These are phyloP conservation scores for Starmera pachycereana DNA, from an alignment of 805 yeast genomes.

Conservation along the genomic window DNA sequence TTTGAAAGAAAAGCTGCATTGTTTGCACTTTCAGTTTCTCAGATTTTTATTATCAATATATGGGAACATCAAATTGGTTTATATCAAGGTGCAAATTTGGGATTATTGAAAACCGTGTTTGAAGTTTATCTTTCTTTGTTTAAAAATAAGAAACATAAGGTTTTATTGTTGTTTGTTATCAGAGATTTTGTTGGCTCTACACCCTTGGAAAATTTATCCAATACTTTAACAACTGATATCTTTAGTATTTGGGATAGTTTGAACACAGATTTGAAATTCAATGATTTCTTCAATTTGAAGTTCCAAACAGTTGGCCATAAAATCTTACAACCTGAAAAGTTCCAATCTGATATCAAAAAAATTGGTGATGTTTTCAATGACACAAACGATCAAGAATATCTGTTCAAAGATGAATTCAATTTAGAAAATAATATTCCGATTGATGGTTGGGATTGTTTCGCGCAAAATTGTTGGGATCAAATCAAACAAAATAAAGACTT, in stretches of 20 bases:
- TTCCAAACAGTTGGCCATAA: constrained; percentile 83
- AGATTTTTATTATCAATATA: constrained; percentile 79
- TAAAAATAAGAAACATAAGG: constrained; percentile 52
- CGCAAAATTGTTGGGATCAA: constrained; percentile 88
- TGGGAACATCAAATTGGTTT: constrained; percentile 98
- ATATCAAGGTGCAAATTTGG: constrained; percentile 98
- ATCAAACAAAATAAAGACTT: constrained; percentile 88
- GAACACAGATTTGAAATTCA: constrained; percentile 48
- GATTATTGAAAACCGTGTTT: constrained; percentile 85
- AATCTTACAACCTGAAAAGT: constrained; percentile 65
- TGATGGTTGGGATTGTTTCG: constrained; percentile 94
- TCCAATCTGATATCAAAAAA: constrained; percentile 44
- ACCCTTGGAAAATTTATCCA: constrained; percentile 60
- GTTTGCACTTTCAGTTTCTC: constrained; percentile 88
- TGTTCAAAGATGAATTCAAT: constrained; percentile 53
- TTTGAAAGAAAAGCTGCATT: constrained; percentile 94
- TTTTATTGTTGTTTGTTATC: constrained; percentile 73
- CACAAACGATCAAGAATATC: constrained; percentile 14
- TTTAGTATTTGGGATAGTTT: constrained; percentile 68
- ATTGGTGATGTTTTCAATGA: constrained; percentile 55
- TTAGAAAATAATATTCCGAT: constrained; percentile 74
- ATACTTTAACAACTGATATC: constrained; percentile 63
- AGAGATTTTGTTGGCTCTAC: constrained; percentile 89
- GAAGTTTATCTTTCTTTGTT: constrained; percentile 88
- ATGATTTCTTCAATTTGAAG: constrained; percentile 76